phyloP scores from a whole-genome alignment of 345 rosid genomes.

The Sisymbrium altissimum region DNA sequence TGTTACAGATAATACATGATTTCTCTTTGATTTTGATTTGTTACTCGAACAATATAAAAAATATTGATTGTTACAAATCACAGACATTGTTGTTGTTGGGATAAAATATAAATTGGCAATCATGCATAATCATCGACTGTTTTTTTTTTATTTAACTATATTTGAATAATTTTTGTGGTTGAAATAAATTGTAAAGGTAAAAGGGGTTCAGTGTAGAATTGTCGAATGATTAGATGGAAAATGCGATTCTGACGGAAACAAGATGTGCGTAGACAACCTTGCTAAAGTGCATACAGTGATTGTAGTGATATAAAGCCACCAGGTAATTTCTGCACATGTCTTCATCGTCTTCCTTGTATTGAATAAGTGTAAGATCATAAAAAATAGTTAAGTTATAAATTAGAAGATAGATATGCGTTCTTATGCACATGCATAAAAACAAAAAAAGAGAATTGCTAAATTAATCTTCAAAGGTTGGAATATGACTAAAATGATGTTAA shows the following conservation, averaged over 20 bases:
- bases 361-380: too few species aligned
- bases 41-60: not conserved
- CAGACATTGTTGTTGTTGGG: not conserved
- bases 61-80: not conserved
- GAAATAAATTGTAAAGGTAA: not conserved
- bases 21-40: too few species aligned
- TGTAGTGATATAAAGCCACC: not conserved
- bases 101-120: not conserved
- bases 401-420: too few species aligned
- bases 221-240: not conserved
- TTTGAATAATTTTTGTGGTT: not conserved
- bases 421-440: too few species aligned
- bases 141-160: not conserved
- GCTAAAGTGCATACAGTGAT: not conserved
- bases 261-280: not conserved
- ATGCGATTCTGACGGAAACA: constrained; percentile 4
- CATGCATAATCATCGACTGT: not conserved
- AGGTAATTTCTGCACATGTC: not conserved
- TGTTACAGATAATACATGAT: not conserved
- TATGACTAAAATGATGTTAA: too few species aligned
- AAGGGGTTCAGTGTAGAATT: not conserved
- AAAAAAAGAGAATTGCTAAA: too few species aligned
- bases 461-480: too few species aligned
- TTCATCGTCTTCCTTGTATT: not conserved
- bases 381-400: too few species aligned